These are phyloP conservation scores for Bromus sterilis DNA, from an alignment of 176 grass and related monocot species.

Conservation along the genomic window DNA sequence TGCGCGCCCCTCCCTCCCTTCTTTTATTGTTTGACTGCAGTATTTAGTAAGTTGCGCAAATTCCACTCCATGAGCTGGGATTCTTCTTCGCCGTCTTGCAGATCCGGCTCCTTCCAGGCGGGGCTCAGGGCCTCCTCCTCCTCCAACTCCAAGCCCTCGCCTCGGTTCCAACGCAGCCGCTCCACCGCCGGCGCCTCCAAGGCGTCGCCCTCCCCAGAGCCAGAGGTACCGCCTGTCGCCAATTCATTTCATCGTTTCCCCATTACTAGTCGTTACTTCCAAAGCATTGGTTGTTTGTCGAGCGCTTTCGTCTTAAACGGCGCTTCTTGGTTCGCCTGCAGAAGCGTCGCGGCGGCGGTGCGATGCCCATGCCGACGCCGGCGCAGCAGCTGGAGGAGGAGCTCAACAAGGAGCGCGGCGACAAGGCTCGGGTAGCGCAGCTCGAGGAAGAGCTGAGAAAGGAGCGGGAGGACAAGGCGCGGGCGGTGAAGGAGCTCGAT, in stretches of 20 bases:
- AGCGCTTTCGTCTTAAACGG: background rate
- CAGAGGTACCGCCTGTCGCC: background rate
- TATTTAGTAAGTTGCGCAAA: conserved; percentile 12
- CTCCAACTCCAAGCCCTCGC: conserved; percentile 6
- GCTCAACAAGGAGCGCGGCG: conserved; percentile 52
- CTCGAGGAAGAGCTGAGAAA: conserved; percentile 30
- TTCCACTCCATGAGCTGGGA: conserved; percentile 30
- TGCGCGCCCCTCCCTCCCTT: background rate
- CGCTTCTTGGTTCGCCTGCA: conserved; percentile 4
- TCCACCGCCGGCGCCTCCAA: conserved; percentile 19
- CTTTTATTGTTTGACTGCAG: conserved; percentile 24
- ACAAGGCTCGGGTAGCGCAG: conserved; percentile 32
- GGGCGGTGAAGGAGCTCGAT: conserved; percentile 39
- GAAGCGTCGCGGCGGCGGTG: conserved; percentile 6
- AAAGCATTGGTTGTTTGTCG: background rate
- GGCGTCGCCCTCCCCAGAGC: conserved; percentile 29
- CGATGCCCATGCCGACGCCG: background rate
- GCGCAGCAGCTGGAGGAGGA: conserved; percentile 66
- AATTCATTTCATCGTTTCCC: background rate
- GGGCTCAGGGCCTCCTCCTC: conserved; percentile 18
- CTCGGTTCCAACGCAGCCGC: conserved; percentile 33
- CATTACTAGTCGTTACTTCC: background rate
- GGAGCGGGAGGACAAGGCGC: background rate
- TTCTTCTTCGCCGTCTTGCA: conserved; percentile 35
- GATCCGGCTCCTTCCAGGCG: conserved; percentile 50